These are phyloP conservation scores for Sungouiozyma ichnusensis DNA, from an alignment of 805 yeast species.

Conservation along the genomic window DNA sequence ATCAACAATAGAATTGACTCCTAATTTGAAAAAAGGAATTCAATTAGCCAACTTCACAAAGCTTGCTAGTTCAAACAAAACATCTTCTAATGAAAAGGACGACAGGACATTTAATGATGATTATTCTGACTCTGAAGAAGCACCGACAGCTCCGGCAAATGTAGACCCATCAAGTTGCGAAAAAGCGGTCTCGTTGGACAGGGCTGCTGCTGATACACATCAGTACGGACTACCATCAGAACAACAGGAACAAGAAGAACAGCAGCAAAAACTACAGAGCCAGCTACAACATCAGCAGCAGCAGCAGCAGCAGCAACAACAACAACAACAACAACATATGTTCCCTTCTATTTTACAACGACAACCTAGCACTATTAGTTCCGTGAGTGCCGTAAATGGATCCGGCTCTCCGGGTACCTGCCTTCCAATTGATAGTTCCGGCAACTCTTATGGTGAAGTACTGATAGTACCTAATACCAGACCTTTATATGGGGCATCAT, in stretches of 20 bases:
- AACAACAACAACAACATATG: not conserved
- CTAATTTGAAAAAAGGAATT: constrained; percentile 3
- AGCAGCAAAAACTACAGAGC: not conserved
- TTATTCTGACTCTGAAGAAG: not conserved
- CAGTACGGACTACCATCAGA: not conserved
- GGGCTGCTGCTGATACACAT: not conserved
- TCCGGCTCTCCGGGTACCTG: not conserved
- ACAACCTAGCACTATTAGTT: not conserved
- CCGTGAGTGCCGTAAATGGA: not conserved
- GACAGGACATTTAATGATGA: not conserved
- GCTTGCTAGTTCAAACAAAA: not conserved
- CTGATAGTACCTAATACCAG: not conserved
- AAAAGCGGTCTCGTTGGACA: not conserved
- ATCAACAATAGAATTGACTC: constrained; percentile 6
- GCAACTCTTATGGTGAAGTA: not conserved
- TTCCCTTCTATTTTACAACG: not conserved
- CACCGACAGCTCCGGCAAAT: not conserved
- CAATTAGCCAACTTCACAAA: not conserved
- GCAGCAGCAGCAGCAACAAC: not conserved
- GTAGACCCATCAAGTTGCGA: not conserved
- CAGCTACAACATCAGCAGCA: not conserved
- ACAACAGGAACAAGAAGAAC: not conserved
- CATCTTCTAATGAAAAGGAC: not conserved
- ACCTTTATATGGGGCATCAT: not conserved
- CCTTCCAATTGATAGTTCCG: not conserved